Conservation (phyloP, 306 rosid genomes). For the Astragalus glycyphyllos region DNA sequence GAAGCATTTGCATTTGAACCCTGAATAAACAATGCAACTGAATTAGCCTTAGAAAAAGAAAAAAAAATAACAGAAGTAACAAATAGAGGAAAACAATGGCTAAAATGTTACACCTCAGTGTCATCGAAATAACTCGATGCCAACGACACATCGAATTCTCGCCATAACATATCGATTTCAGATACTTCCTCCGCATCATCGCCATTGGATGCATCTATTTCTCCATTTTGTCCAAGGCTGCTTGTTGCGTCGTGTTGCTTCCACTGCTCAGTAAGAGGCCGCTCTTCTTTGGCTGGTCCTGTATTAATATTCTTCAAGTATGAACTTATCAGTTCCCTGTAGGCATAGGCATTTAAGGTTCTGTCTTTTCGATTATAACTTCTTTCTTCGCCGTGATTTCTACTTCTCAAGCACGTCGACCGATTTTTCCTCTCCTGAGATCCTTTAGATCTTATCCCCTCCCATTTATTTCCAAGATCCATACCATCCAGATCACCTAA, state of each 20-base stretch:
- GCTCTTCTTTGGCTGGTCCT: constrained; percentile 51
- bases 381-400: constrained; percentile 44
- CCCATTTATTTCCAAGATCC: constrained; percentile 63
- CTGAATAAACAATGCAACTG: constrained; percentile 54
- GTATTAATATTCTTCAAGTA: constrained; percentile 70
- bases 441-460: constrained; percentile 49
- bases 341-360: constrained; percentile 72
- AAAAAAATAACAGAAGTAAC: not conserved
- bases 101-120: constrained; percentile 53
- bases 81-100: constrained; percentile 14
- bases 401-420: constrained; percentile 46
- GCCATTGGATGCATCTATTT: constrained; percentile 35
- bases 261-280: constrained; percentile 76
- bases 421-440: constrained; percentile 38
- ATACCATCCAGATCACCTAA: constrained; percentile 52
- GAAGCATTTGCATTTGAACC: constrained; percentile 48
- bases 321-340: constrained; percentile 75
- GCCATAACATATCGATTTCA: constrained; percentile 79
- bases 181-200: constrained; percentile 61
- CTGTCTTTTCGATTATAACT: constrained; percentile 52
- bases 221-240: constrained; percentile 37
- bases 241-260: constrained; percentile 52
- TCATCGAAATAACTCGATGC: constrained; percentile 79
- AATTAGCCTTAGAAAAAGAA: constrained; percentile 37
- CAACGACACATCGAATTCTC: constrained; percentile 79